phyloP scores from a whole-genome alignment of 1,284 basidiomycete genomes.

The Neolentinus lepideus region DNA sequence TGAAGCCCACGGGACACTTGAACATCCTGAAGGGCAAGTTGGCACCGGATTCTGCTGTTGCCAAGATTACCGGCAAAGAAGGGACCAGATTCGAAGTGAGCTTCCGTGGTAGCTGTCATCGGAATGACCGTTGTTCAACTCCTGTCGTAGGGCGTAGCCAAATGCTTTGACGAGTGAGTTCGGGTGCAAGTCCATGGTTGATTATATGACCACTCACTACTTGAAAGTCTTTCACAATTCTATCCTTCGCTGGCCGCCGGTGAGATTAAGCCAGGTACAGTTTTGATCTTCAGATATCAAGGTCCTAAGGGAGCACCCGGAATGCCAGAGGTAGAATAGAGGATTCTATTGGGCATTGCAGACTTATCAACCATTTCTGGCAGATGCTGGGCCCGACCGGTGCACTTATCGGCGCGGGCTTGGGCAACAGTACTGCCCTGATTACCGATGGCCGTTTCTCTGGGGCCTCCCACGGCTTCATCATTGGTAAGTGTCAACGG shows the following conservation, averaged over 20 bases:
- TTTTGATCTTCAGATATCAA: constrained; percentile 91
- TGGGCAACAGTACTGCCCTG: constrained; percentile 85
- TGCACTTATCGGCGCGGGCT: constrained; percentile 88
- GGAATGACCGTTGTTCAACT: not conserved
- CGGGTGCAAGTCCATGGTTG: not conserved
- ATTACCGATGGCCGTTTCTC: constrained; percentile 97
- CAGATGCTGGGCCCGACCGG: constrained; percentile 77
- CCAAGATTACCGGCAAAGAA: constrained; percentile 96
- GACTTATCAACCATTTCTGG: constrained; percentile 7
- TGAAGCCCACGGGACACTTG: constrained; percentile 90
- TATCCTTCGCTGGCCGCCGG: constrained; percentile 80
- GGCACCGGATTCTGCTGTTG: constrained; percentile 87
- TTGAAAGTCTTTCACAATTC: constrained; percentile 68
- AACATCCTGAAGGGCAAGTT: constrained; percentile 89
- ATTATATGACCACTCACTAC: not conserved
- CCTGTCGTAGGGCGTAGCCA: constrained; percentile 51
- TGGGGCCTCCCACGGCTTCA: constrained; percentile 63
- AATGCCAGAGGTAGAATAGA: constrained; percentile 79
- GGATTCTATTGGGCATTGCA: constrained; percentile 8
- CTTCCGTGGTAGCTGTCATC: constrained; percentile 2
- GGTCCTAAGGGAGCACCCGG: constrained; percentile 95
- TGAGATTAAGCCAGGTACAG: constrained; percentile 79
- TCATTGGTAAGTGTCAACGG: constrained; percentile 41
- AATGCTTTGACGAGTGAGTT: constrained; percentile 65
- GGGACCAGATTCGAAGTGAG: constrained; percentile 78